phyloP scores from a whole-genome alignment of 2,329 filamentous ascomycete species.

The Ophiostoma quercus region DNA sequence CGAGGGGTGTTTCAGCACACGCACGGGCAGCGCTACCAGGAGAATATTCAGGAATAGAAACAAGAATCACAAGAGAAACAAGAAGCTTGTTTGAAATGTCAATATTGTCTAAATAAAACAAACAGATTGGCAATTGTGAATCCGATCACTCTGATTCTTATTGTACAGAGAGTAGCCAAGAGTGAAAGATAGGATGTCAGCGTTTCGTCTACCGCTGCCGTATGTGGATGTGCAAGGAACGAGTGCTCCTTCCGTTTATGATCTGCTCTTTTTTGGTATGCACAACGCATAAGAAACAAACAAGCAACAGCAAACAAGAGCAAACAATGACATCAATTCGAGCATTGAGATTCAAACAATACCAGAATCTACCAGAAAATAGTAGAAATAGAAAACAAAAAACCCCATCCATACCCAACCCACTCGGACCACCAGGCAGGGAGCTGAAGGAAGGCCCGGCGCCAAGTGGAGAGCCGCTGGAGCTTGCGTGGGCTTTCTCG shows the following conservation, averaged over 20 bases:
- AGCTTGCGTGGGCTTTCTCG: slow-evolving; percentile 9
- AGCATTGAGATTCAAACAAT: too few relatives aligned
- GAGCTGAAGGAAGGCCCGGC: neutral
- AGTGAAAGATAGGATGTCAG: neutral
- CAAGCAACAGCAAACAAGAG: neutral
- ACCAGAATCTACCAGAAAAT: too few relatives aligned
- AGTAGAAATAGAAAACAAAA: neutral
- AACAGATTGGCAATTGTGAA: neutral
- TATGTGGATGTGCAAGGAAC: neutral
- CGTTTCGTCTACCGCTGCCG: neutral
- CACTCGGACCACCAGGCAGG: neutral
- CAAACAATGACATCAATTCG: neutral
- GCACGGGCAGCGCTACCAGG: neutral
- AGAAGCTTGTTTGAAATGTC: neutral
- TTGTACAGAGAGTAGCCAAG: too few relatives aligned
- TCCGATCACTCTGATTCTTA: neutral
- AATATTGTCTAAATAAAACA: neutral
- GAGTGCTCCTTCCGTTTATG: neutral
- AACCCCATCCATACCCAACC: neutral
- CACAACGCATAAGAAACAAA: neutral
- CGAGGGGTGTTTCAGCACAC: neutral
- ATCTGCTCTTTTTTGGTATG: neutral
- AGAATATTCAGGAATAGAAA: neutral
- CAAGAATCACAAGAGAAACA: neutral
- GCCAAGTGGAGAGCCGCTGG: slow-evolving; percentile 19